Percentiles rank a stretch among this genome's conserved stretches.
Conservation (phyloP, 2,329 filamentous ascomycete species). For the Pseudogymnoascus verrucosus region DNA sequence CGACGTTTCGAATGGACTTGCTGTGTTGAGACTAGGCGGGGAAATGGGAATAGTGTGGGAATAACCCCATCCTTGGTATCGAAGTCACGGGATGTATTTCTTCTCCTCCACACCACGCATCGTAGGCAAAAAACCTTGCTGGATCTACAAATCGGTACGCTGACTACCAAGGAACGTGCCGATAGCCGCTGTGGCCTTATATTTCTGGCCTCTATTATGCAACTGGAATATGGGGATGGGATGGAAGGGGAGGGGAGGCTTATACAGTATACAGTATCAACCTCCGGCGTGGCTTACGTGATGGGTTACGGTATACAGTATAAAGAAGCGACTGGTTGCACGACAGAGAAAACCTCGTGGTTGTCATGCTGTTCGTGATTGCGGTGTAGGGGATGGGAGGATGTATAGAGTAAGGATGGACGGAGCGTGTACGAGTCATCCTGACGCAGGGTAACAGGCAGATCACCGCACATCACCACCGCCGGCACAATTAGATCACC, state of each 20-base stretch:
- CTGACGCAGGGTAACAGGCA: neutral
- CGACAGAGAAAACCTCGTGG: neutral
- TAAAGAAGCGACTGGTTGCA: neutral
- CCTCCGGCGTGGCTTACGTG: neutral
- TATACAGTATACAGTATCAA: neutral
- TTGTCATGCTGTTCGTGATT: neutral
- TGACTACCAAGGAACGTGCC: neutral
- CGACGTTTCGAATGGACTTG: too few relatives aligned
- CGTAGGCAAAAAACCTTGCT: too few relatives aligned
- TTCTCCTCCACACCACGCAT: too few relatives aligned
- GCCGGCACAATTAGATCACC: neutral
- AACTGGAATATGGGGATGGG: neutral
- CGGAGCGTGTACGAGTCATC: neutral
- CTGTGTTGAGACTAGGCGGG: too few relatives aligned
- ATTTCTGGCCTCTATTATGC: neutral
- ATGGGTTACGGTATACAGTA: neutral
- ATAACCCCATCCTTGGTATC: too few relatives aligned
- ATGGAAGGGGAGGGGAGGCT: neutral
- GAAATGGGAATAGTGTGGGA: too few relatives aligned
- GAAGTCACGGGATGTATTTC: too few relatives aligned
- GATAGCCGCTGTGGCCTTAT: neutral
- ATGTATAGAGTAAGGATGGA: neutral
- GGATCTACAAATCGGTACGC: too few relatives aligned
- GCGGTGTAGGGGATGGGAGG: neutral
- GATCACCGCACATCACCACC: neutral